These are phyloP conservation scores for Flueggea neowawraea DNA, from an alignment of 441 rosid species.

Conservation along the genomic window DNA sequence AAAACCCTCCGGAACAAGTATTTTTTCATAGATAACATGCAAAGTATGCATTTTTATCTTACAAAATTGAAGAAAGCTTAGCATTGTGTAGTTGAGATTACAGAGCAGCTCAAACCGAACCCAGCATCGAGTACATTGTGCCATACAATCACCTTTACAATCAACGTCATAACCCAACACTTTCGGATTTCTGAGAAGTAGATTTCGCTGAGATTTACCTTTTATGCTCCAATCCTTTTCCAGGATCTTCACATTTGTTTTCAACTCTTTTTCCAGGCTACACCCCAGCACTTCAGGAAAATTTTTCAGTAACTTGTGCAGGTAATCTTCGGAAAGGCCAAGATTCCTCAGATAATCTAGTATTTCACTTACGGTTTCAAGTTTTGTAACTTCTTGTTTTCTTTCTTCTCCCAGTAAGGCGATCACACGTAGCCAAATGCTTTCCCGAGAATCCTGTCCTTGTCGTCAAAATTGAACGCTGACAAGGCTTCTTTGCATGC, in stretches of 20 bases:
- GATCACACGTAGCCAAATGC: constrained; percentile 77
- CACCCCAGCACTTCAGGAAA: constrained; percentile 93
- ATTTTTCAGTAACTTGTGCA: constrained; percentile 67
- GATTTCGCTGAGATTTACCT: constrained; percentile 58
- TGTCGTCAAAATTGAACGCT: constrained; percentile 44
- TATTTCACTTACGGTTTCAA: constrained; percentile 39
- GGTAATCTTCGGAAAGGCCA: constrained; percentile 58
- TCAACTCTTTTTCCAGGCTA: constrained; percentile 62
- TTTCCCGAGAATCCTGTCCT: constrained; percentile 77
- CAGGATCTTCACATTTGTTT: constrained; percentile 57
- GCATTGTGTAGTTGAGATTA: too few relatives aligned
- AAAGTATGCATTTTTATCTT: too few relatives aligned
- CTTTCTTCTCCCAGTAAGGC: constrained; percentile 89
- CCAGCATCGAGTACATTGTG: constrained; percentile 90
- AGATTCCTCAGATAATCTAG: constrained; percentile 60
- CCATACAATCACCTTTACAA: constrained; percentile 87
- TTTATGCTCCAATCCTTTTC: constrained; percentile 76
- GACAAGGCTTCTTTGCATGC: constrained; percentile 64
- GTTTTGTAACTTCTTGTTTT: constrained; percentile 52
- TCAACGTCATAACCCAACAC: constrained; percentile 79
- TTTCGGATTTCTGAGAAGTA: constrained; percentile 76
- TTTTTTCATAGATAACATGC: too few relatives aligned
- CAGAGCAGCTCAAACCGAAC: constrained; percentile 52
- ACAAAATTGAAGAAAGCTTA: too few relatives aligned
- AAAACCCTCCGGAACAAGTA: too few relatives aligned